Base-by-base conservation (phyloP, 2,329 filamentous ascomycete species). In the Calonectria multiphialidica region DNA sequence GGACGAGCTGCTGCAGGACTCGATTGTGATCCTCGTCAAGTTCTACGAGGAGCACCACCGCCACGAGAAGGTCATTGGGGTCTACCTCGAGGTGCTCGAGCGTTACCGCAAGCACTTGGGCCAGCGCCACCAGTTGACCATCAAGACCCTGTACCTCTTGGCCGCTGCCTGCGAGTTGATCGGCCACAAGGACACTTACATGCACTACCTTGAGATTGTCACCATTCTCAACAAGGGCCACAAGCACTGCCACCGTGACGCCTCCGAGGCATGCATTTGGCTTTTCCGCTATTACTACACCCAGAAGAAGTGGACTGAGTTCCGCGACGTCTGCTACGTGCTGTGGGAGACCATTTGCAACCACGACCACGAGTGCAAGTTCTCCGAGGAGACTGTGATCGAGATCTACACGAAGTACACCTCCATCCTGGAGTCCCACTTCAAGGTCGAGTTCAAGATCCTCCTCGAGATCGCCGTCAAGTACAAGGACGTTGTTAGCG, bases 401-500 rank as follows among this genome's bases (percentile, higher is more conserved):
- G 83, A 86, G 69, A 83, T 87, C 72, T 88, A 61, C 75, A 79
- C 83, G 25, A 85, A 85, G 42, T 89, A 89, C 77, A 83, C 84
- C 55, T 83, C 85, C 42, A 84, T 88, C n/a, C 76, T 89, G 21
- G 85, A 87, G 66, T 78, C 83, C 13, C 83, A 85, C 25, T 81
- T 82, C 68, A 84, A 84, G 72, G 84, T 83, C 3, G 84, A 87
- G 64, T 84, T 86, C 72, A 81, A 82, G 1, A 80, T 77, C 3
- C 71, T 79, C 18, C 87, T 88, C 74, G 82, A 87, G 76, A 80
- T 89, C 25, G 83, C 87, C 0, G 82, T 85, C 6, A 84, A 88
- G 77, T 89, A 88, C 75, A 86, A 86, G 69, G 84, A 87, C 70
- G 84, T 85, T 0, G 86, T 86, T 10, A 83, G 82, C 37, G 83